A percentile compares a stretch with the other conserved stretches of the same genome.
phyloP scores from a whole-genome alignment of 2,329 filamentous ascomycete species.

The Bipolaris cookei region DNA sequence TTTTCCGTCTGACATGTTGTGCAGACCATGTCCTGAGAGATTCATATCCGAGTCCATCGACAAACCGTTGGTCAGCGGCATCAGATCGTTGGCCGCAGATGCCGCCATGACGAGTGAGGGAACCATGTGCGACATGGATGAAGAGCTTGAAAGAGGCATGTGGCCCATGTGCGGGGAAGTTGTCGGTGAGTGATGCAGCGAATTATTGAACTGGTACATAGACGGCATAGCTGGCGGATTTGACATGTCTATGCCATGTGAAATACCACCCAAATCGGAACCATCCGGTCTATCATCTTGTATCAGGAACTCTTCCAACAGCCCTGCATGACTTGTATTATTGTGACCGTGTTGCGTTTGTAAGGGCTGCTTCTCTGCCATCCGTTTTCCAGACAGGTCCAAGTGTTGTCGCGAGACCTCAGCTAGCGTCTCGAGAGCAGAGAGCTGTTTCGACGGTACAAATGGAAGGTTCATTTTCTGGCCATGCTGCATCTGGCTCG shows the following conservation, averaged over 20 bases:
- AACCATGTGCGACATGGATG: constrained; percentile 44
- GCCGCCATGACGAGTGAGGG: constrained; percentile 51
- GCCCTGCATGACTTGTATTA: constrained; percentile 32
- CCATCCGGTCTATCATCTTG: constrained; percentile 47
- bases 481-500: constrained; percentile 32
- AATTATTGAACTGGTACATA: constrained; percentile 49
- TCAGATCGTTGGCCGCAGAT: constrained; percentile 50
- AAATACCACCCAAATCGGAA: constrained; percentile 30
- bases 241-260: constrained; percentile 43
- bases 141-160: constrained; percentile 37
- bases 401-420: constrained; percentile 81
- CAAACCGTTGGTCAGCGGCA: constrained; percentile 44
- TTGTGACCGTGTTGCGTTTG: constrained; percentile 20
- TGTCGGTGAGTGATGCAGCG: constrained; percentile 46
- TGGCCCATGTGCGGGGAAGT: constrained; percentile 44
- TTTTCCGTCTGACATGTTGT: constrained; percentile 40
- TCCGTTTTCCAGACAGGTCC: constrained; percentile 60
- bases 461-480: constrained; percentile 53
- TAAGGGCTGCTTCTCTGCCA: constrained; percentile 40
- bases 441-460: constrained; percentile 65
- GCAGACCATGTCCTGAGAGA: constrained; percentile 32
- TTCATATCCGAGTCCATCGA: constrained; percentile 47
- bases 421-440: constrained; percentile 82
- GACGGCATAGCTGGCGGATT: constrained; percentile 44
- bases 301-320: constrained; percentile 49